phyloP scores from a whole-genome alignment of 495 filamentous ascomycete genomes.

The Aspergillus wentii region DNA sequence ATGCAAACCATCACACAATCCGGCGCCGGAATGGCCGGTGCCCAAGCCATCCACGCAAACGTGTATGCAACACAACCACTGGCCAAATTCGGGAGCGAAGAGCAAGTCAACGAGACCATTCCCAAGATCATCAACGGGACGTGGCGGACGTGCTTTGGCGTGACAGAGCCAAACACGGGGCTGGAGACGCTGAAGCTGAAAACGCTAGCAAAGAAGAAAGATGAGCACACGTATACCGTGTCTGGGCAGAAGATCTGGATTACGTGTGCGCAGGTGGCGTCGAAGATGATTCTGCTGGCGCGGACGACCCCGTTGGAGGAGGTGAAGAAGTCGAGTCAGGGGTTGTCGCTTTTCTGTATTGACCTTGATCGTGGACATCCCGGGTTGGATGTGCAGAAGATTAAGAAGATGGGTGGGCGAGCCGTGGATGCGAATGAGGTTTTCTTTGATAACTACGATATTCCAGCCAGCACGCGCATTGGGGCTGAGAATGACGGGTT shows the following conservation, averaged over 20 bases:
- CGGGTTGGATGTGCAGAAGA: constrained; percentile 58
- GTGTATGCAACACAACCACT: constrained; percentile 77
- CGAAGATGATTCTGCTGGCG: constrained; percentile 73
- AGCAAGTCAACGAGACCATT: constrained; percentile 57
- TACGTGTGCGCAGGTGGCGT: constrained; percentile 70
- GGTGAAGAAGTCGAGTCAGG: constrained; percentile 60
- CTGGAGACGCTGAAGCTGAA: constrained; percentile 66
- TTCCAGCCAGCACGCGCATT: constrained; percentile 57
- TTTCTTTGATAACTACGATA: constrained; percentile 70
- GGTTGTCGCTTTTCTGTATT: constrained; percentile 73
- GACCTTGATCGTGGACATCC: constrained; percentile 55
- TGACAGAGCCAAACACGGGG: constrained; percentile 62
- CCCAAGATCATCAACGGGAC: constrained; percentile 64
- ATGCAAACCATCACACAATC: constrained; percentile 76
- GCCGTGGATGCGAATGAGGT: constrained; percentile 81
- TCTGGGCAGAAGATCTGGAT: constrained; percentile 83
- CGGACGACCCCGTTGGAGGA: constrained; percentile 65
- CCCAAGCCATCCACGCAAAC: constrained; percentile 71
- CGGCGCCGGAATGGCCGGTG: constrained; percentile 73
- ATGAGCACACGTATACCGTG: constrained; percentile 53
- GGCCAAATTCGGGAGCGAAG: constrained; percentile 59
- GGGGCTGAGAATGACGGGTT: constrained; percentile 70
- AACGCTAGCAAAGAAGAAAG: constrained; percentile 49
- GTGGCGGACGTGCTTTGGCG: constrained; percentile 68
- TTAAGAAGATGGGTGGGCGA: constrained; percentile 77